Evolutionary conservation across 257 asterid species (phyloP), one percentile per base, ranked within the genome.

Genomic region (Linderniella brevidens): DNA sequence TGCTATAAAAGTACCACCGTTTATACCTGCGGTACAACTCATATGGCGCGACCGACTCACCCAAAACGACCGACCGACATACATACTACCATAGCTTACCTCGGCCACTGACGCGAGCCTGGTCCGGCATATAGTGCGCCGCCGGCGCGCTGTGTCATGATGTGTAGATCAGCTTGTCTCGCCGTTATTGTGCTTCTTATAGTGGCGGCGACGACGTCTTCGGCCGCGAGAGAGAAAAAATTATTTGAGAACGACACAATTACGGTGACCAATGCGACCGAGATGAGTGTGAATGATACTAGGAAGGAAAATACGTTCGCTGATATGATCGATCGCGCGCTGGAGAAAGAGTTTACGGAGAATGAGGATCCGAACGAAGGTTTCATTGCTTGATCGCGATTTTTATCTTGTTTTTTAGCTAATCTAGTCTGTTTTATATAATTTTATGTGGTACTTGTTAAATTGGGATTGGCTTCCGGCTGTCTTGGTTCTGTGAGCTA

Each of bases 301-400:
- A 52, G 15, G 19, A 81, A 74, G 66, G 94, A 81, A 68, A 85
- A 78, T 16, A 90, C 92, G 9, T 79, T 90, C 37, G 96, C 99
- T 45, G 96, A 79, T 58, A 85, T 90, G 81, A 81, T 85, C 54
- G 96, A 81, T 79, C 93, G 88, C 37, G 99, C 99, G 18, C 76
- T 90, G 15, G 86, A 79, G 65, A 85, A 85, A 67, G 99, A 90
- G 68, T 90, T 90, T 62, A 66, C 80, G 35, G 99, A 90, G 73
- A 85, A 66, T 59, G 95, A 78, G 56, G 92, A 85, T 73, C 92
- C 69, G 65, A 77, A 58, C 38, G 74, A 85, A 81, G 96, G 96
- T 90, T 58, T 39, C 32, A 6, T 66, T 35, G 12, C 39, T 60
- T 56, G 83, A 80, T 80, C 92, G 70, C 53, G 9, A 11, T 15